Conservation (phyloP, 176 grass and related monocot genomes). For the Musa beccarii region DNA sequence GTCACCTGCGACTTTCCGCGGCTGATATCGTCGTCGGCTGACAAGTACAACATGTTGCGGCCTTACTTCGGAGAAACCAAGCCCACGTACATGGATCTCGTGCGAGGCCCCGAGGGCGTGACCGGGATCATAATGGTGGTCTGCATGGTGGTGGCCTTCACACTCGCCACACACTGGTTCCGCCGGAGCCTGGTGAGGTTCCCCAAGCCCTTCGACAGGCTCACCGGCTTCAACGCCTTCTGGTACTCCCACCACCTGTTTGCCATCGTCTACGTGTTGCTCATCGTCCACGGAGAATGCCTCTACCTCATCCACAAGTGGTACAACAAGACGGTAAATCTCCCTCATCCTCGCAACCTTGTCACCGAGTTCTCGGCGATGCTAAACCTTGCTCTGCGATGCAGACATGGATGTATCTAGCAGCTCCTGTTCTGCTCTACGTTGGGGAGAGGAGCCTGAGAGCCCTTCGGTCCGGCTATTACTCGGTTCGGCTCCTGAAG, state of each 20-base stretch:
- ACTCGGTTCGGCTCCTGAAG: constrained; percentile 83
- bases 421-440: constrained; percentile 78
- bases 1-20: constrained; percentile 86
- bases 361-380: too few species aligned
- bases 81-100: constrained; percentile 64
- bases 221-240: constrained; percentile 97
- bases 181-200: constrained; percentile 83
- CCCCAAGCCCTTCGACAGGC: constrained; percentile 81
- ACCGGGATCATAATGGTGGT: constrained; percentile 88
- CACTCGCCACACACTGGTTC: constrained; percentile 81
- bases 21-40: constrained; percentile 52
- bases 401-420: constrained; percentile 99
- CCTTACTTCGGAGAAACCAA: constrained; percentile 66
- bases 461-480: constrained; percentile 81
- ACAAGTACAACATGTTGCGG: constrained; percentile 48
- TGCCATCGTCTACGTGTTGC: constrained; percentile 64
- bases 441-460: constrained; percentile 77
- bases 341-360: not conserved
- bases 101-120: constrained; percentile 72
- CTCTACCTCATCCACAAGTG: constrained; percentile 77
- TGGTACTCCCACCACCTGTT: constrained; percentile 99
- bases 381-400: constrained; percentile 26
- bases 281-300: constrained; percentile 80
- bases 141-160: constrained; percentile 96
- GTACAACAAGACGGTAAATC: constrained; percentile 72